Percentiles rank a stretch among this genome's conserved stretches.
These are phyloP conservation scores for Ceratocystis eucalypticola DNA, from an alignment of 2,329 filamentous ascomycete genomes.

Conservation along the genomic window DNA sequence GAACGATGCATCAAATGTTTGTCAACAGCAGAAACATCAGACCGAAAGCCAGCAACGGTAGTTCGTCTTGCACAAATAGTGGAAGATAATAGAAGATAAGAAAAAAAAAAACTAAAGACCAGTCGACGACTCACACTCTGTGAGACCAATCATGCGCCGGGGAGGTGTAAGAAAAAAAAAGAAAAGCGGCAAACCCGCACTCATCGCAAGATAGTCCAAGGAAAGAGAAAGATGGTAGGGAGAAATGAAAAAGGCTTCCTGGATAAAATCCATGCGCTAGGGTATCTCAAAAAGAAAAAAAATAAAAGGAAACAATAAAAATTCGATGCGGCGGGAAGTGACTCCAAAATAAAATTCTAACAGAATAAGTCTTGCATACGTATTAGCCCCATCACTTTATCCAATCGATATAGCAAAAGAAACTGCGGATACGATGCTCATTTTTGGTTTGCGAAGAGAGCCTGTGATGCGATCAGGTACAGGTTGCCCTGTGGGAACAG, in stretches of 20 bases:
- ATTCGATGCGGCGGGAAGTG: not conserved
- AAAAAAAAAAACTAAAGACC: not conserved
- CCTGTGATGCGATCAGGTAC: slow-evolving; percentile 5
- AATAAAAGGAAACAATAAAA: not conserved
- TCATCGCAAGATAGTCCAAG: slow-evolving; percentile 8
- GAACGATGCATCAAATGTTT: not conserved
- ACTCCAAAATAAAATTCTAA: slow-evolving; percentile 2
- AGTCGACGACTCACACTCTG: not conserved
- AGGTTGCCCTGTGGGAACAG: slow-evolving; percentile 17
- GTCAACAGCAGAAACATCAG: not conserved
- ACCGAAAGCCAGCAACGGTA: slow-evolving; percentile 5
- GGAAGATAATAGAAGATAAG: not conserved
- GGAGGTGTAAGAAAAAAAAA: not conserved
- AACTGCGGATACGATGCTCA: not conserved
- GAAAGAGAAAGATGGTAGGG: not conserved
- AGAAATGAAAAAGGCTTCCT: slow-evolving; percentile 7
- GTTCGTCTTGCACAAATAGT: slow-evolving; percentile 1
- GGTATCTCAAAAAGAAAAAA: slow-evolving; percentile 19
- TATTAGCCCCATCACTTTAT: not conserved
- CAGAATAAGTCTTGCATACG: not conserved
- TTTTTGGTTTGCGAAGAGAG: not conserved
- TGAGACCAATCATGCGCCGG: not conserved
- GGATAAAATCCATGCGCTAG: slow-evolving; percentile 12
- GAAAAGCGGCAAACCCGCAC: not conserved
- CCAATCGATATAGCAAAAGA: not conserved